Percentiles rank a stretch among this genome's conserved stretches.
These are phyloP conservation scores for Tuctoria greenei DNA, from an alignment of 176 grass and related monocot species.

Conservation along the genomic window DNA sequence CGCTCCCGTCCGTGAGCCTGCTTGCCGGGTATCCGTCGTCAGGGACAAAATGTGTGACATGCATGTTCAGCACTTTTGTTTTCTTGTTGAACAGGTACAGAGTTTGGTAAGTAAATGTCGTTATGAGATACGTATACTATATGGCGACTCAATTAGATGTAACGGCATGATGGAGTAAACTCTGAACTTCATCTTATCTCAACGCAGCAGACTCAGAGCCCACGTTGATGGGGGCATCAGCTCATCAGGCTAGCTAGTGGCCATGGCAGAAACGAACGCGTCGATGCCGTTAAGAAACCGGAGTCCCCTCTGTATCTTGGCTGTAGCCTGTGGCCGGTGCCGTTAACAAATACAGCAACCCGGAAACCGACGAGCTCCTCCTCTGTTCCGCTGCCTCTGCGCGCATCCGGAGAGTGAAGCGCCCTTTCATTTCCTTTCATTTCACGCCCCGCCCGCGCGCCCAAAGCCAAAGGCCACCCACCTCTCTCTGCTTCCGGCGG, in stretches of 20 bases:
- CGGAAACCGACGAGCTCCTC: slow-evolving; percentile 30
- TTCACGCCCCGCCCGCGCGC: background rate
- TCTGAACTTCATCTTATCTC: too few relatives aligned
- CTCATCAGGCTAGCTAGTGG: background rate
- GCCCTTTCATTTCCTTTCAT: background rate
- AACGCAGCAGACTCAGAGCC: background rate
- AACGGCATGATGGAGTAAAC: too few relatives aligned
- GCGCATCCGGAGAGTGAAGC: background rate
- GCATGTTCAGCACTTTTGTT: too few relatives aligned
- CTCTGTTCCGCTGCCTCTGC: slow-evolving; percentile 15
- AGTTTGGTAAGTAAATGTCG: too few relatives aligned
- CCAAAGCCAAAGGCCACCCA: background rate
- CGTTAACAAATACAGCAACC: background rate
- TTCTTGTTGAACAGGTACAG: too few relatives aligned
- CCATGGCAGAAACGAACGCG: background rate
- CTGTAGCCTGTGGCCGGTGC: slow-evolving; percentile 32
- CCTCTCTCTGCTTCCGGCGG: too few relatives aligned
- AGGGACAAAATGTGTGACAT: too few relatives aligned
- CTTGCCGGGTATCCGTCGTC: too few relatives aligned
- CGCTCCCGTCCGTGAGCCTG: too few relatives aligned
- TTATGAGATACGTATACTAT: too few relatives aligned
- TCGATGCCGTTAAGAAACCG: background rate
- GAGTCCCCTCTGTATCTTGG: slow-evolving; percentile 18
- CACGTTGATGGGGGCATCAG: background rate
- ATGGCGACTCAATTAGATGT: too few relatives aligned